Base-by-base conservation (phyloP, 2,329 filamentous ascomycete species). In the Fusarium buxicola region DNA sequence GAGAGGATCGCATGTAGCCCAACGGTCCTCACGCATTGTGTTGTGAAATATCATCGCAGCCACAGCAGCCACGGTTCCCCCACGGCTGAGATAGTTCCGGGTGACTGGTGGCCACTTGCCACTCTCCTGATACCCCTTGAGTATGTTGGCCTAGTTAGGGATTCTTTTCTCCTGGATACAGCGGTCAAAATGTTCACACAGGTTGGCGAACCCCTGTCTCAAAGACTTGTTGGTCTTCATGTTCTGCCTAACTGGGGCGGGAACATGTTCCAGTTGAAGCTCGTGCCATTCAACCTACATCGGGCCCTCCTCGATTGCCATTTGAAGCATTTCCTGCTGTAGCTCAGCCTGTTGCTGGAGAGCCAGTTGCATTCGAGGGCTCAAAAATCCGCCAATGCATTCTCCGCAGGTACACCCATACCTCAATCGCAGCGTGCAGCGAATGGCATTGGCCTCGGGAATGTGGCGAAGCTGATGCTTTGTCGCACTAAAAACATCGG, bases 401-500 rank as follows among this genome's bases (percentile, higher is more conserved):
- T 56, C 2, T n/a, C 45, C 46, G 28, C 53, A 56, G 10, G 24
- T 56, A 11, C 53, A 56, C 9, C 53, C 53, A 13, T 32, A 56
- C 21, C 21, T 49, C 15, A 38, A 8, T 16, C 39, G 31, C 16
- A 49, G 27, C 10, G 27, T 24, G 11, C 24, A 12, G 34, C 7
- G 16, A 8, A 51, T 21, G 10, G 7, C 12, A 15, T 12, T 18
- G 1, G 21, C 12, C 15, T 18, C n/a, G 25, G 24, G 38, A 8
- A 3, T 15, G 12, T n/a, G 31, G 5, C 15, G 6, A 21, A 4
- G 34, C 2, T 36, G 34, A 18, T 32, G 25, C n/a, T 21, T n/a
- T 32, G 41, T n/a, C 5, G 27, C 6, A 15, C 21, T 3, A 27
- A 27, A 25, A 21, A 21, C 16, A 10, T 32, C 15, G 13, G n/a